Evolutionary conservation across 1,139 yeast genomes (phyloP).

Genomic region (Yamadazyma conglobata): DNA sequence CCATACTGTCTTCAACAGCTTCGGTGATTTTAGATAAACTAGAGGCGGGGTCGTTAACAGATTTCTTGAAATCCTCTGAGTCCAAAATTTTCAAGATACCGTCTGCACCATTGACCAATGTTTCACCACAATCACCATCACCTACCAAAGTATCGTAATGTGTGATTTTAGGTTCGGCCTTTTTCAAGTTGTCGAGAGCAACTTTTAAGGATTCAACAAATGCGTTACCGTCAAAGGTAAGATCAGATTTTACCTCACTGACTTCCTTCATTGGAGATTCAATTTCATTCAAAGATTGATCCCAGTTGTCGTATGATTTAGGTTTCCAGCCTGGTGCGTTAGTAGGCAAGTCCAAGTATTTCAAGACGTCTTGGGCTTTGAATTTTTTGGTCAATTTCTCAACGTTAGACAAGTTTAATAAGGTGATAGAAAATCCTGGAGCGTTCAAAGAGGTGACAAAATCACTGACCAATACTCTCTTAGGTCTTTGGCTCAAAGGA

Average conservation of each 20-base stretch:
- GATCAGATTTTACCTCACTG: slow-evolving; percentile 24
- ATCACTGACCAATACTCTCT: slow-evolving; percentile 65
- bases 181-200: slow-evolving; percentile 51
- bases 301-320: slow-evolving; percentile 31
- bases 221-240: slow-evolving; percentile 38
- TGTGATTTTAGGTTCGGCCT: slow-evolving; percentile 77
- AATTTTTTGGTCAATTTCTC: slow-evolving; percentile 31
- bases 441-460: slow-evolving; percentile 85
- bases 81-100: slow-evolving; percentile 59
- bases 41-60: slow-evolving; percentile 38
- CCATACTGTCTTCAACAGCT: slow-evolving; percentile 85
- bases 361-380: slow-evolving; percentile 30
- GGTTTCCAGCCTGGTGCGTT: slow-evolving; percentile 83
- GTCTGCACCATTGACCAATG: slow-evolving; percentile 77
- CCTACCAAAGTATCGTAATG: slow-evolving; percentile 87
- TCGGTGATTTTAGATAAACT: slow-evolving; percentile 59
- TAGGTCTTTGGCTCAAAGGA: slow-evolving; percentile 52
- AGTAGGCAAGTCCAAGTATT: slow-evolving; percentile 63
- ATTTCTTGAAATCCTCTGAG: slow-evolving; percentile 27
- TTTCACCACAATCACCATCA: slow-evolving; percentile 97
- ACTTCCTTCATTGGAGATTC: slow-evolving; percentile 33
- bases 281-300: slow-evolving; percentile 8
- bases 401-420: slow-evolving; percentile 57
- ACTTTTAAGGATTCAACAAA: slow-evolving; percentile 38
- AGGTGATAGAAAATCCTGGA: slow-evolving; percentile 84